Conservation (phyloP, 495 filamentous ascomycete species). For the Aspergillus heteromorphus region DNA sequence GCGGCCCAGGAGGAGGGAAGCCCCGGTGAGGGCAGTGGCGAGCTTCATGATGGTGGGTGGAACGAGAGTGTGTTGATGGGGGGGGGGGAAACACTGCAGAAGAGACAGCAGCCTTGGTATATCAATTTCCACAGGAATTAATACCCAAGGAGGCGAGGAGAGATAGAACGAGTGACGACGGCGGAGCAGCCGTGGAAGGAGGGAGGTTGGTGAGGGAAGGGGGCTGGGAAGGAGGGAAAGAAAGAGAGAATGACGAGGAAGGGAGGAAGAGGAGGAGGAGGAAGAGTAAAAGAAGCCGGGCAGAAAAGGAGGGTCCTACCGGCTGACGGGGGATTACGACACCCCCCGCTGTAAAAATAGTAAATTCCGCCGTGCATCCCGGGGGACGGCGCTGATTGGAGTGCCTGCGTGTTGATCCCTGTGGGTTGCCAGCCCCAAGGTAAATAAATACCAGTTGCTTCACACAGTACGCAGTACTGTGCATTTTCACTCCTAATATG, state of each 20-base stretch:
- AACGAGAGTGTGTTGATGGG: too few relatives aligned
- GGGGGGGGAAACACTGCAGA: too few relatives aligned
- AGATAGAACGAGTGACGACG: slow-evolving; percentile 23
- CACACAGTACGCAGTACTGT: too few relatives aligned
- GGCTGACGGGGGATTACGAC: neutral
- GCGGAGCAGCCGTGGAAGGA: slow-evolving; percentile 12
- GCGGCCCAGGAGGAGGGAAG: slow-evolving; percentile 45
- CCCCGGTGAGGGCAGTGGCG: slow-evolving; percentile 37
- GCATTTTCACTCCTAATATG: too few relatives aligned
- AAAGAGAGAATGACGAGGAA: slow-evolving; percentile 13
- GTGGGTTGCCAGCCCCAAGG: too few relatives aligned
- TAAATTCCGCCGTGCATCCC: neutral
- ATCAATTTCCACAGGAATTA: slow-evolving; percentile 3
- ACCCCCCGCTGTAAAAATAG: neutral
- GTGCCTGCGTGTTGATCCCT: neutral
- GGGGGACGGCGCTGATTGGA: neutral
- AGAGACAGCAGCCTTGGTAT: neutral
- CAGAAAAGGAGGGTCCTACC: neutral
- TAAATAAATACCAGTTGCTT: too few relatives aligned
- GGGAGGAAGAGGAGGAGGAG: slow-evolving; percentile 10
- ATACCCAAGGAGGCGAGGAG: neutral
- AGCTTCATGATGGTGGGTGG: slow-evolving; percentile 38
- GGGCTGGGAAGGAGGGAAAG: slow-evolving; percentile 9
- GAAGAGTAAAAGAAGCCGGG: neutral
- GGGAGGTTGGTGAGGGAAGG: slow-evolving; percentile 1